phyloP scores from a whole-genome alignment of 441 rosid species.

The Kokia cookei region DNA sequence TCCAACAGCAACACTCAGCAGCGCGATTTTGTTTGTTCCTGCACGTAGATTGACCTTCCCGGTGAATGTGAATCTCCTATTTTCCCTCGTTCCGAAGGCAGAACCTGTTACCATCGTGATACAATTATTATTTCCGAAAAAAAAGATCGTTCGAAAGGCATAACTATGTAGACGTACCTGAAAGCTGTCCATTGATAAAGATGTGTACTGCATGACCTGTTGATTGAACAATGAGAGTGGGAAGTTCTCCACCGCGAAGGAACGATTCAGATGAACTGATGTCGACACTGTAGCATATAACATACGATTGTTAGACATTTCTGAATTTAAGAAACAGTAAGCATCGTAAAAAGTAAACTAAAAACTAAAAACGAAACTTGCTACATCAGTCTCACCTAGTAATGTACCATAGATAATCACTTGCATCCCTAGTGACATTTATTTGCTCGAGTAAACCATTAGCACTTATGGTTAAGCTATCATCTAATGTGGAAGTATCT shows the following conservation, averaged over 20 bases:
- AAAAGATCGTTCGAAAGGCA: background rate
- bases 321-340: slow-evolving; percentile 3
- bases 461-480: slow-evolving; percentile 64
- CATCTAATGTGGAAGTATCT: slow-evolving; percentile 67
- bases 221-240: slow-evolving; percentile 78
- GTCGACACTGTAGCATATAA: slow-evolving; percentile 51
- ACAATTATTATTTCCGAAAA: background rate
- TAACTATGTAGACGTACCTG: slow-evolving; percentile 41
- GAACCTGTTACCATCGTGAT: slow-evolving; percentile 48
- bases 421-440: slow-evolving; percentile 89
- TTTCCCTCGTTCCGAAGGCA: slow-evolving; percentile 77
- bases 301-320: background rate
- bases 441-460: slow-evolving; percentile 90
- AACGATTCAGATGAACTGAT: slow-evolving; percentile 72
- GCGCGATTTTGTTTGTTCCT: slow-evolving; percentile 78
- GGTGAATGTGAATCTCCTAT: slow-evolving; percentile 60
- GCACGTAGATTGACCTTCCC: slow-evolving; percentile 75
- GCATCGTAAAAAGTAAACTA: background rate
- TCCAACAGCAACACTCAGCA: slow-evolving; percentile 93
- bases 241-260: slow-evolving; percentile 82
- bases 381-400: slow-evolving; percentile 59
- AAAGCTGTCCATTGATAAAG: slow-evolving; percentile 79
- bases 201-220: slow-evolving; percentile 91
- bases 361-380: background rate
- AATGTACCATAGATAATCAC: slow-evolving; percentile 92